Percentiles rank a stretch among this genome's conserved stretches.
Evolutionary conservation across 1,284 basidiomycete genomes (phyloP).

Genomic region (Vanrija sp.): DNA sequence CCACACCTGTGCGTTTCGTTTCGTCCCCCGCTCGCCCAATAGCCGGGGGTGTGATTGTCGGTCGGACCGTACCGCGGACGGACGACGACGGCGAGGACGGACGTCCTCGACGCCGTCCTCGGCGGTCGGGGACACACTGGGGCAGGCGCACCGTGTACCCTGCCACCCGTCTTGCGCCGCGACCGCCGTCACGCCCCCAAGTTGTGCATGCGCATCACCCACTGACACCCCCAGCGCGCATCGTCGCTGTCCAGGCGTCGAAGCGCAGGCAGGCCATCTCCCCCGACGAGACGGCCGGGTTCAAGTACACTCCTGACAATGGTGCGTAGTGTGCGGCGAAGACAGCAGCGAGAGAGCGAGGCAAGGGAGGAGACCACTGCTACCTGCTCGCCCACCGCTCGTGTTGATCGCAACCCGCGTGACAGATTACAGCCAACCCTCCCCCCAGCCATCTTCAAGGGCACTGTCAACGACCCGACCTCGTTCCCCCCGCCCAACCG

Average conservation of each 20-base stretch:
- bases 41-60: neutral
- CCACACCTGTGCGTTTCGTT: slow-evolving; percentile 39
- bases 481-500: slow-evolving; percentile 76
- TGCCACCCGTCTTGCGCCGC: neutral
- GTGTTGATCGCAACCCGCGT: neutral
- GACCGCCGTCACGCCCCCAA: too few relatives aligned
- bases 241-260: slow-evolving; percentile 32
- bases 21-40: neutral
- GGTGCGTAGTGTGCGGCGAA: slow-evolving; percentile 8
- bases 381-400: neutral
- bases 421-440: slow-evolving; percentile 1
- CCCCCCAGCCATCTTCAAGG: slow-evolving; percentile 74
- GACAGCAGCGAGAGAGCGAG: neutral
- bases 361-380: neutral
- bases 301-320: slow-evolving; percentile 47
- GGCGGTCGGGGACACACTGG: neutral
- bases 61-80: too few relatives aligned
- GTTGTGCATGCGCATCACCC: neutral
- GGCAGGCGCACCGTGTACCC: neutral
- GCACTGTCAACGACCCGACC: slow-evolving; percentile 93
- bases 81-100: too few relatives aligned
- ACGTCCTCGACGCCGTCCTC: too few relatives aligned
- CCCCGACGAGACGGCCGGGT: slow-evolving; percentile 46
- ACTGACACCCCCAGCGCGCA: slow-evolving; percentile 28
- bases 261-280: slow-evolving; percentile 21